Base-by-base conservation (phyloP, 2,329 filamentous ascomycete species). In the Botrytis squamosa region DNA sequence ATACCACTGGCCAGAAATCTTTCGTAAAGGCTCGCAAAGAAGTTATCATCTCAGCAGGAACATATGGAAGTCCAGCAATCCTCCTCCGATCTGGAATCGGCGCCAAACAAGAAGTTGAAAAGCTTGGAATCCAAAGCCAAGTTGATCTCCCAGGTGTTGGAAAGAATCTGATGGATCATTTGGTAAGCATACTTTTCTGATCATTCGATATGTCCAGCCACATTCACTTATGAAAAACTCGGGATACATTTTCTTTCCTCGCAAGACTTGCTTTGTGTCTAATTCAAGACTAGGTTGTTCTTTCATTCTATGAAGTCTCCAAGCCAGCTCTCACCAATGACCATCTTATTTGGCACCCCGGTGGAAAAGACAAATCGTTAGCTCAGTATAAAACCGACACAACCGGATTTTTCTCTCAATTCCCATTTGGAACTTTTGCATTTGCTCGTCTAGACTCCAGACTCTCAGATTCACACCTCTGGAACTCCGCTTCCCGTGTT, bases 81-180 rank as follows among this genome's bases (percentile, higher is more conserved):
- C 83, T 88, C 1, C 85, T 86, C 79, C 82, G 87, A 0, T 86
- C 84, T 63, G 86, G 86, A 14, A 83, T 88, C 49, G 86, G 86
- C 0, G 82, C 84, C 1, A 81, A 81, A 4, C 77, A 81, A 1
- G 82, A 86, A 63, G 82, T 89, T 4, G 74, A 82, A 8, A 79
- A 80, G 29, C 83, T 85, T 70, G 80, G 83, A 38, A 87, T 88
- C 49, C 10, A 55, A 25, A 78, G 81, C 0, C 76, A 86, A 3
- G 75, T 88, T 5, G 82, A 83, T 52, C 82, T 86, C 4, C 84
- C 84, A 0, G 85, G 86, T 3, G 87, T 88, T 1, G 87, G 86
- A 9, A 82, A 86, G 76, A 85, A 86, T 69, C 82, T 88, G 74
- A 83, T 84, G 71, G 86, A 88, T 71, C 82, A 83, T 63, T 49